phyloP scores from a whole-genome alignment of 768 basidiomycete species.

The Clavaria fumosa region DNA sequence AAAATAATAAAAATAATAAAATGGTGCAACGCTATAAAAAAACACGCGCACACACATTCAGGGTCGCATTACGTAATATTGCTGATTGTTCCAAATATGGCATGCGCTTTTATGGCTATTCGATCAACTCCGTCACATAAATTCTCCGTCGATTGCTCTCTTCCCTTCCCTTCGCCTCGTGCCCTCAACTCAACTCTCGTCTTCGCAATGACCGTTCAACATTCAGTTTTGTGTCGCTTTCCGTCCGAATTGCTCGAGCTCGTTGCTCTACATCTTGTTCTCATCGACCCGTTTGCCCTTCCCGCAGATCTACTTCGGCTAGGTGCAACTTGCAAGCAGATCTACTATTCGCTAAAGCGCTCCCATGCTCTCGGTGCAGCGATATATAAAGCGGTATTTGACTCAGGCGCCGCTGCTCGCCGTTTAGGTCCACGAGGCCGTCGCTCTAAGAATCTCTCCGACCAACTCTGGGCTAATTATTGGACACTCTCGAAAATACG shows the following conservation, averaged over 20 bases:
- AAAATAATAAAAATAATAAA: too few species aligned
- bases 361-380: slow-evolving; percentile 31
- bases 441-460: slow-evolving; percentile 14
- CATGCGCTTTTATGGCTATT: background rate
- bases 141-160: slow-evolving; percentile 1
- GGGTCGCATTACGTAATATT: too few species aligned
- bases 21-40: too few species aligned
- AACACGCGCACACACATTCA: too few species aligned
- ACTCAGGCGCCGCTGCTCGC: slow-evolving; percentile 32
- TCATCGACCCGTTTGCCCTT: slow-evolving; percentile 28
- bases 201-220: background rate
- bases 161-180: slow-evolving; percentile 3
- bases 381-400: slow-evolving; percentile 47
- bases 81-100: too few species aligned
- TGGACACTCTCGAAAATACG: slow-evolving; percentile 26
- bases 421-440: slow-evolving; percentile 26
- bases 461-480: slow-evolving; percentile 24
- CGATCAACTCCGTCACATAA: background rate
- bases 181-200: too few species aligned
- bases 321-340: slow-evolving; percentile 25
- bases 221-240: slow-evolving; percentile 13
- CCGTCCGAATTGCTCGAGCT: slow-evolving; percentile 35
- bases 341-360: slow-evolving; percentile 25
- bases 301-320: slow-evolving; percentile 34
- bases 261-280: slow-evolving; percentile 35